Conservation (phyloP, 176 grass and related monocot genomes). For the Dendrocalamus sinicus region DNA sequence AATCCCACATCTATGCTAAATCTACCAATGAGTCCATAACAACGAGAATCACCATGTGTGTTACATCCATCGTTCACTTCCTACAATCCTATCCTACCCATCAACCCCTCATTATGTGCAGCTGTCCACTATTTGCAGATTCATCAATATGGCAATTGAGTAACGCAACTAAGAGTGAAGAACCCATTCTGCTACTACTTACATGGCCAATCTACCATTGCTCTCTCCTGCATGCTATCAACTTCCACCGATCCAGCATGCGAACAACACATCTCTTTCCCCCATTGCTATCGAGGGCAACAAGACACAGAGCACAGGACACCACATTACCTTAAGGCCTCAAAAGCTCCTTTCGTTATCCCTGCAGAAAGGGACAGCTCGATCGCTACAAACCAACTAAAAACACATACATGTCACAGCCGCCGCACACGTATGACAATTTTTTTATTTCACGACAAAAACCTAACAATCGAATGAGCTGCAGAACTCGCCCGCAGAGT, state of each 20-base stretch:
- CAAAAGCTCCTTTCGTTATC: constrained; percentile 49
- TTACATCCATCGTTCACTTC: constrained; percentile 1
- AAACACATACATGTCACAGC: constrained; percentile 1
- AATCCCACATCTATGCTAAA: constrained; percentile 1
- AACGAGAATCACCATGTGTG: not conserved
- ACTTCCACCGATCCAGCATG: not conserved
- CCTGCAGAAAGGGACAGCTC: constrained; percentile 26
- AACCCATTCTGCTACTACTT: not conserved
- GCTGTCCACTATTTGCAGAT: not conserved
- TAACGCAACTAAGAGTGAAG: not conserved
- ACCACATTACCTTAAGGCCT: not conserved
- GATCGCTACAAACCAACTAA: not conserved
- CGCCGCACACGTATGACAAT: not conserved
- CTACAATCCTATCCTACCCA: not conserved
- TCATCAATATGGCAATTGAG: not conserved
- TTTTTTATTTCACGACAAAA: not conserved
- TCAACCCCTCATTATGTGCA: not conserved
- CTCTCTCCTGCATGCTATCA: not conserved
- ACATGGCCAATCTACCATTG: constrained; percentile 3
- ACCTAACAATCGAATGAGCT: not conserved
- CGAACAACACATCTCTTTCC: constrained; percentile 21
- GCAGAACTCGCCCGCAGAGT: not conserved
- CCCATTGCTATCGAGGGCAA: constrained; percentile 34
- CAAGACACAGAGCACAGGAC: constrained; percentile 4
- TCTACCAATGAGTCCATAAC: not conserved